Conservation (phyloP, 495 filamentous ascomycete species). For the Penicillium ucsense region DNA sequence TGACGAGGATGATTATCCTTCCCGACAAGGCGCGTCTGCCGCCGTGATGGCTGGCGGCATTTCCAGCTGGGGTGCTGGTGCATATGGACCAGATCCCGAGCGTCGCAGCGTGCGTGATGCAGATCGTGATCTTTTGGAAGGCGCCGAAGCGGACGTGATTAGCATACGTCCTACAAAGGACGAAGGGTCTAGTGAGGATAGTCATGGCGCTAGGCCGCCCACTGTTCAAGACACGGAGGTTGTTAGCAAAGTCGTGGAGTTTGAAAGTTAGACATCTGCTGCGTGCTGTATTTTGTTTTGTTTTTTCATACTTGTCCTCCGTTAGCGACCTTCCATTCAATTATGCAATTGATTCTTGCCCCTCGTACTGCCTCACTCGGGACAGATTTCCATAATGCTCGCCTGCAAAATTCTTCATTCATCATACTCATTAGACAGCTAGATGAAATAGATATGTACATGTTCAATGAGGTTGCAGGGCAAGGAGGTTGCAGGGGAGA, state of each 20-base stretch:
- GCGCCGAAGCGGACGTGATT: slow-evolving; percentile 26
- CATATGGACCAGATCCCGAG: slow-evolving; percentile 45
- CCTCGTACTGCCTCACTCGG: too few species aligned
- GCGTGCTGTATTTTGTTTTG: background rate
- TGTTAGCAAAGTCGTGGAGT: slow-evolving; percentile 32
- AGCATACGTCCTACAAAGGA: slow-evolving; percentile 15
- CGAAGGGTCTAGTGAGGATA: slow-evolving; percentile 14
- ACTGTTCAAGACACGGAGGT: slow-evolving; percentile 16
- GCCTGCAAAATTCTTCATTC: too few species aligned
- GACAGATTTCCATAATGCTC: too few species aligned
- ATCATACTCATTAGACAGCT: too few species aligned
- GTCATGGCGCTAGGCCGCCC: background rate
- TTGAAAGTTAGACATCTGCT: slow-evolving; percentile 26
- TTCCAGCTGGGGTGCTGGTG: slow-evolving; percentile 37
- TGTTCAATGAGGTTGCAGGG: too few species aligned
- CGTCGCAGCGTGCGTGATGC: slow-evolving; percentile 57
- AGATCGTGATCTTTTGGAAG: slow-evolving; percentile 69
- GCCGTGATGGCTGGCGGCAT: slow-evolving; percentile 31
- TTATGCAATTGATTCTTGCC: too few species aligned
- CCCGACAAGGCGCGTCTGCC: slow-evolving; percentile 14
- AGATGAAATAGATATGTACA: too few species aligned
- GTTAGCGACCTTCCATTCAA: too few species aligned
- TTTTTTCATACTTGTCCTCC: background rate
- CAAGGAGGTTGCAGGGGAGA: too few species aligned
- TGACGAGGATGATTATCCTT: slow-evolving; percentile 49